Base-by-base conservation (phyloP, 202 grass and related monocot species). In the Schoenoplectus triqueter region DNA sequence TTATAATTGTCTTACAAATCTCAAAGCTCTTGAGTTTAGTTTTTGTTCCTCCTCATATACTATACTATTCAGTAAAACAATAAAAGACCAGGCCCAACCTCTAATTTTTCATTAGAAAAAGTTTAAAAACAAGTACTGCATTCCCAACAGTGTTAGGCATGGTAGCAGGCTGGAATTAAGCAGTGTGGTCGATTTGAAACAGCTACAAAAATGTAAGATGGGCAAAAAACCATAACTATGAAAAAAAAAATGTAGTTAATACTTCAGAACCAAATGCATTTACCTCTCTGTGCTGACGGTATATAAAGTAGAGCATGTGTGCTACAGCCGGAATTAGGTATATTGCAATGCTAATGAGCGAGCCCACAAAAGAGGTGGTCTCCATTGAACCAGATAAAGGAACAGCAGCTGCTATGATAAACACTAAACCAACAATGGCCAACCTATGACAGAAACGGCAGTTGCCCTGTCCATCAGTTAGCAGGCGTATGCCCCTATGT, bases 301-400 rank as follows among this genome's bases (percentile, higher is more conserved):
- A 19, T 17, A 0, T 13, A 71, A 71, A 48, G 13, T 71, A 71
- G 14, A 18, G 0, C 68, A 71, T 48, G 44, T 48, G 44, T 2
- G 68, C 68, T 48, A 11, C 42, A 71, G 68, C 6, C 8, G 68
- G 68, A 48, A 71, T 71, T 45, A 48, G 3, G 4, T 71, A 71
- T n/a, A 71, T 17, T 71, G 68, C 68, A 7, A 2, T 14, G 68
- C 68, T 47, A 39, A 71, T 18, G 42, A 71, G 42, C 0, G 68
- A 71, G 5, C 44, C 68, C 13, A 48, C 44, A 18, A 71, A 42
- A 2, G 68, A 17, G 42, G 67, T 70, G 67, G 46, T 70, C 41
- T 70, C 67, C 67, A 18, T 46, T 39, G 67, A 70, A 46, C 67
- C 67, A 15, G 41, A 46, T 14, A 70, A 70, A 45, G 68, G 68